Evolutionary conservation across 2,329 filamentous ascomycete species (phyloP), one percentile per base, ranked within the genome.

Genomic region (Hypomyces perniciosus): DNA sequence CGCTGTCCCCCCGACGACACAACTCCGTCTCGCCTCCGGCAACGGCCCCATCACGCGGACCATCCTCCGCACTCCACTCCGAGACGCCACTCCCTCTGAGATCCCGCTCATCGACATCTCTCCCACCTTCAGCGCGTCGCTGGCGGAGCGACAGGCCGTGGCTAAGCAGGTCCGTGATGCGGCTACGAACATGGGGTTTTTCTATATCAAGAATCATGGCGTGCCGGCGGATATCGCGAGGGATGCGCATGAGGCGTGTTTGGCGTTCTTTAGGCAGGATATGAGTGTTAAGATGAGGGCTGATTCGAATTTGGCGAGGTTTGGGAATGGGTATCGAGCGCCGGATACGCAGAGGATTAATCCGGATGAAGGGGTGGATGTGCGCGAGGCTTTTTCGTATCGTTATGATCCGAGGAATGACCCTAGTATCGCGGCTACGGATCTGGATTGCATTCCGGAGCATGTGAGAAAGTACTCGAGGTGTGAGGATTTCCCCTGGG

Each of bases 71-170:
- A 66, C 63, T 1, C 66, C 70, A 1, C 62, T 67, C 4, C 68
- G 71, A 29, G 64, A 70, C 44, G 69, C 69, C 3, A 57, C 59
- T 1, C 54, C 62, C 0, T 64, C 64, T 7, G 74, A 81, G 59
- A 77, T 81, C 9, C 79, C 79, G 3, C 59, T 81, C 39, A 77
- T 82, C 46, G 76, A 81, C 56, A 62, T 81, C 6, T 66, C 68
- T 0, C 59, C 62, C 9, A 68, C 70, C 50, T 70, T 74, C 48
- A 68, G 69, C 45, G 50, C 60, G 2, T 61, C 67, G 1, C 45
- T 69, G 0, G 56, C 61, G 0, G 65, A 69, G 3, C 70, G 72
- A 0, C 62, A 67, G 38, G 54, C 58, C 8, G 68, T 78, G 0
- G 75, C 75, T 0, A 56, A 58, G 0, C 60, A 67, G 4, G 70